A percentile compares a stretch with the other conserved stretches of the same genome.
These are phyloP conservation scores for Vanrija humicola DNA, from an alignment of 1,284 basidiomycete genomes.

Conservation along the genomic window DNA sequence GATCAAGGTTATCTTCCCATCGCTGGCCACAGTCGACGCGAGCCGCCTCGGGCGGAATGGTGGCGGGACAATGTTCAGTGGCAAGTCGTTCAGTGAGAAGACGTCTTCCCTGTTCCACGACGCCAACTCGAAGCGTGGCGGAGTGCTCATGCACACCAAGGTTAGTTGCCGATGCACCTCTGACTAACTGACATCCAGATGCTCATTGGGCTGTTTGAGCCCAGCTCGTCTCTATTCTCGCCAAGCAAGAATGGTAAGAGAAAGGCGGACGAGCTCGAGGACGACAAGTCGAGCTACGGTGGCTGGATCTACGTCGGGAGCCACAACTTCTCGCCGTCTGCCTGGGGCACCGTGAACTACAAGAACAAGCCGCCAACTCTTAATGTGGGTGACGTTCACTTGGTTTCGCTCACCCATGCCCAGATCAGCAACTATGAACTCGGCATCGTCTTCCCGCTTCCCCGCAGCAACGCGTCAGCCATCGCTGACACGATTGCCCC, in stretches of 20 bases:
- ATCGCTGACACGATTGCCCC: slow-evolving; percentile 38
- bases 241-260: slow-evolving; percentile 20
- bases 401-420: not conserved
- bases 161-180: slow-evolving; percentile 16
- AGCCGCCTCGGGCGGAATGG: slow-evolving; percentile 32
- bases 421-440: slow-evolving; percentile 45
- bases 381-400: slow-evolving; percentile 4
- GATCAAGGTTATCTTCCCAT: slow-evolving; percentile 45
- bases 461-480: slow-evolving; percentile 22
- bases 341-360: slow-evolving; percentile 43
- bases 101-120: slow-evolving; percentile 39
- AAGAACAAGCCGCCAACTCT: slow-evolving; percentile 33
- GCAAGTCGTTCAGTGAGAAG: slow-evolving; percentile 27
- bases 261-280: slow-evolving; percentile 26
- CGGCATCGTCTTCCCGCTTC: slow-evolving; percentile 46
- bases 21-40: slow-evolving; percentile 37
- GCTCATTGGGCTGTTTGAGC: slow-evolving; percentile 40
- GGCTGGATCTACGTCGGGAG: slow-evolving; percentile 47
- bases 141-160: slow-evolving; percentile 49
- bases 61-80: slow-evolving; percentile 48
- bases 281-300: slow-evolving; percentile 17
- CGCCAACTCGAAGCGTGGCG: slow-evolving; percentile 45
- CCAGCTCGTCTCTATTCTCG: slow-evolving; percentile 18
- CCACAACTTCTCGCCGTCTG: slow-evolving; percentile 44
- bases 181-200: slow-evolving; percentile 26